A percentile compares a stretch with the other conserved stretches of the same genome.
phyloP scores from a whole-genome alignment of 257 asterid genomes.

The Thymus quinquecostatus region DNA sequence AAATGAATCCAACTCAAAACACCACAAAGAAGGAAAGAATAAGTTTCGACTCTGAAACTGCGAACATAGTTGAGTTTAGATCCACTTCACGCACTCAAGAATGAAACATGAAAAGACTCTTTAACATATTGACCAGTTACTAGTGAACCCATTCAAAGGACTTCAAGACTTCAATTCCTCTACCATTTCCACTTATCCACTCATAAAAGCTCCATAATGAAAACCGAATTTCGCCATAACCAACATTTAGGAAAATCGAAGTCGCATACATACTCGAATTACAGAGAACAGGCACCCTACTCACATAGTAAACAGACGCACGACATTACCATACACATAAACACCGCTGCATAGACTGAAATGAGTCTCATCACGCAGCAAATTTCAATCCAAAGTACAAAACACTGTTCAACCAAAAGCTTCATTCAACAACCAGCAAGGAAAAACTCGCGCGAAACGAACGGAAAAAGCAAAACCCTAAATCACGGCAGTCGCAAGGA shows the following conservation, averaged over 20 bases:
- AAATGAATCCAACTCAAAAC: not conserved
- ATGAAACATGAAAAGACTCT: too few species aligned
- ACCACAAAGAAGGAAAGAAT: too few species aligned
- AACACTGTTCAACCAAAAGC: not conserved
- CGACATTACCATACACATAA: not conserved
- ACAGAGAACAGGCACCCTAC: not conserved
- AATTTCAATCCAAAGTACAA: not conserved
- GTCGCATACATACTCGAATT: not conserved
- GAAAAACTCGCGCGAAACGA: not conserved
- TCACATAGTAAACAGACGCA: not conserved
- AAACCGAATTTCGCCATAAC: not conserved
- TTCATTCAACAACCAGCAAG: not conserved
- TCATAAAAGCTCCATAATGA: not conserved
- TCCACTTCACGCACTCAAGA: too few species aligned
- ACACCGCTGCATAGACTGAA: not conserved
- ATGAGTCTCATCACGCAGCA: not conserved
- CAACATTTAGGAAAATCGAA: not conserved
- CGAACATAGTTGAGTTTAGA: too few species aligned
- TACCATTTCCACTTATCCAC: not conserved
- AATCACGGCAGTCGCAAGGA: not conserved
- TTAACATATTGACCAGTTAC: too few species aligned
- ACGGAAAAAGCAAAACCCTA: not conserved
- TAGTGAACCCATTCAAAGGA: too few species aligned
- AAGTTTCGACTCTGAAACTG: too few species aligned
- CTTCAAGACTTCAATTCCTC: too few species aligned